Conservation (phyloP, 2,329 filamentous ascomycete species). For the Botrytis deweyae region DNA sequence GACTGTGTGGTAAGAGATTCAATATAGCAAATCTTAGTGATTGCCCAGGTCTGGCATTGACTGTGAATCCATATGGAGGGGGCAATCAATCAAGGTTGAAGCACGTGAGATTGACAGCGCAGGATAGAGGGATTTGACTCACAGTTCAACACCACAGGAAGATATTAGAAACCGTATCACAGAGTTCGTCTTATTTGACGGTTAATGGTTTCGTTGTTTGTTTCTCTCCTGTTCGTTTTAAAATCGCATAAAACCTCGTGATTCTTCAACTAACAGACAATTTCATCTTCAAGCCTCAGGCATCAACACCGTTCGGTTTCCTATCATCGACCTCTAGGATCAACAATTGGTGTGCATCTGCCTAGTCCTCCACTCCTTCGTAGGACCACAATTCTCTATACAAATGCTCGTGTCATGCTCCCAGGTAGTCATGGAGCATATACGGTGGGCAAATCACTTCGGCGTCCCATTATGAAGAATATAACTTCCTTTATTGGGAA, state of each 20-base stretch:
- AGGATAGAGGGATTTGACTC: neutral
- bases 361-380: constrained; percentile 9
- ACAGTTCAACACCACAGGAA: neutral
- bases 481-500: constrained; percentile 29
- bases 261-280: neutral
- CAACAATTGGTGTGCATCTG: constrained; percentile 12
- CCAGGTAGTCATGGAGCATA: constrained; percentile 40
- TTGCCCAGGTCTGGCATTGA: neutral
- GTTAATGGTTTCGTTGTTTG: constrained; percentile 1
- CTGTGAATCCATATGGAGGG: neutral
- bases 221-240: neutral
- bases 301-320: neutral
- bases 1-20: neutral
- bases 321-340: neutral
- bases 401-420: constrained; percentile 37
- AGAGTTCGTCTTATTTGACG: neutral
- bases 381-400: constrained; percentile 11
- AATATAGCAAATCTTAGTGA: neutral
- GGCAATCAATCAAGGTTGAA: constrained; percentile 7
- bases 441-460: constrained; percentile 35
- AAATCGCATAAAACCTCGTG: constrained; percentile 10
- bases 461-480: constrained; percentile 29
- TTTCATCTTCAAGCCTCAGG: constrained; percentile 16
- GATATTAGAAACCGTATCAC: neutral
- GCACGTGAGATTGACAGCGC: constrained; percentile 14